phyloP scores from a whole-genome alignment of 2,329 filamentous ascomycete genomes.

The Beauveria medogensis region DNA sequence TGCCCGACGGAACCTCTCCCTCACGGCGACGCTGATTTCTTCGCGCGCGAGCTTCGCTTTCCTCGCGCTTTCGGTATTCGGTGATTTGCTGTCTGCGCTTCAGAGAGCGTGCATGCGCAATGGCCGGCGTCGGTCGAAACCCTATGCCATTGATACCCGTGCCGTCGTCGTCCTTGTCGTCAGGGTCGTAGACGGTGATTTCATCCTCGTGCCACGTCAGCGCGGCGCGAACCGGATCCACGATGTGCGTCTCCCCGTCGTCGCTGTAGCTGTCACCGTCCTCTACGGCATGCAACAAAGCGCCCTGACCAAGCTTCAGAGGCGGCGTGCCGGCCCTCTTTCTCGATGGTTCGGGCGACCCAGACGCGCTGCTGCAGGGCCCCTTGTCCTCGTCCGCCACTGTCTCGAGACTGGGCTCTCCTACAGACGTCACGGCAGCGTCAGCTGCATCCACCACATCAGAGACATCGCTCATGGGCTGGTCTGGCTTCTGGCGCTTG shows the following conservation, averaged over 20 bases:
- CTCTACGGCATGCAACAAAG: conserved; percentile 11
- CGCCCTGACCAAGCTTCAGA: conserved; percentile 19
- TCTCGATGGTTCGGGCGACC: conserved; percentile 13
- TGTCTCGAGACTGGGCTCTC: background rate
- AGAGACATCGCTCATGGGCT: conserved; percentile 22
- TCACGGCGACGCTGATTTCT: conserved; percentile 44
- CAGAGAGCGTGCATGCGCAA: conserved; percentile 48
- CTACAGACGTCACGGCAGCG: background rate
- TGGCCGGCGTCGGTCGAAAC: conserved; percentile 54
- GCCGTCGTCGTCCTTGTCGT: conserved; percentile 59
- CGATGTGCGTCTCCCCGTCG: conserved; percentile 27
- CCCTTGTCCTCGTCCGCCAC: background rate
- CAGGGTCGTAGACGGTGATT: conserved; percentile 57
- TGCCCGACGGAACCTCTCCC: conserved; percentile 19
- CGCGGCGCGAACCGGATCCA: conserved; percentile 48
- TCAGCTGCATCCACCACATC: background rate
- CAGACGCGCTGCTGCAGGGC: background rate
- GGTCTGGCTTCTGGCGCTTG: conserved; percentile 31
- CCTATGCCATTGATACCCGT: conserved; percentile 61
- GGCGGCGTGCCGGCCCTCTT: conserved; percentile 33
- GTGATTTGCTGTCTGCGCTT: conserved; percentile 53
- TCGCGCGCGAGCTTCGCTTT: conserved; percentile 49
- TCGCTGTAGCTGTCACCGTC: conserved; percentile 17
- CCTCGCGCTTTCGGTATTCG: conserved; percentile 54
- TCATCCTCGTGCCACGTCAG: conserved; percentile 62